Evolutionary conservation across 768 basidiomycete genomes (phyloP), one percentile per base, ranked within the genome.

Genomic region (Mycena galopus): DNA sequence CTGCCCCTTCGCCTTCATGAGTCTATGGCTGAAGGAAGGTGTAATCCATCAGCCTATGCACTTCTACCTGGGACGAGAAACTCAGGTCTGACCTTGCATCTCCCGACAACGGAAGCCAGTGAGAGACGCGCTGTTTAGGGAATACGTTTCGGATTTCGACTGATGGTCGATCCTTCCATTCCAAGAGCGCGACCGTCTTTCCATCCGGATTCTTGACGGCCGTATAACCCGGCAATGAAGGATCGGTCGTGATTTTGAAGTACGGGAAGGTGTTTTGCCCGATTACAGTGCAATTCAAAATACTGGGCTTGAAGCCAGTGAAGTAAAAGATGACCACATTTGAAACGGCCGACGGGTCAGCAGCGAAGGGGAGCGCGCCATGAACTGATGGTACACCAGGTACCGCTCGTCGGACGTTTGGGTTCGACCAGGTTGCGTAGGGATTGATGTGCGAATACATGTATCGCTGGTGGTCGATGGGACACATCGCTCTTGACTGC

Each of bases 301-400:
- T 59, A 17, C 53, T 57, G 25, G 81, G 78, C 47, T 78, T 82
- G 72, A 83, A 77, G 32, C 81, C 75, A 44, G 80, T 80, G 80
- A 86, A 86, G 19, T 78, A 77, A 75, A 84, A 79, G 14, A 82
- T 81, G 73, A 83, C 73, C 4, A 80, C 25, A 14, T 77, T 71
- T n/a, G 69, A 58, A 29, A 33, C 50, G 19, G 14, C 14, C 35
- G 69, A 29, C 10, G 74, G 44, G 11, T 57, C 32, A 7, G 75
- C 23, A 0, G 81, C 77, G 72, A 82, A 85, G 64, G 86, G 86
- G 63, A 87, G 83, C 0, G 85, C 85, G 14, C 86, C 86, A 77
- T 84, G 85, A 65, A 86, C 76, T 51, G 86, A 87, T 72, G 86
- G 83, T 12, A 59, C 66, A 12, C 44, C 47, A 23, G 67, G 67